phyloP scores from a whole-genome alignment of 306 rosid species.

The Cotoneaster glaucophyllus region DNA sequence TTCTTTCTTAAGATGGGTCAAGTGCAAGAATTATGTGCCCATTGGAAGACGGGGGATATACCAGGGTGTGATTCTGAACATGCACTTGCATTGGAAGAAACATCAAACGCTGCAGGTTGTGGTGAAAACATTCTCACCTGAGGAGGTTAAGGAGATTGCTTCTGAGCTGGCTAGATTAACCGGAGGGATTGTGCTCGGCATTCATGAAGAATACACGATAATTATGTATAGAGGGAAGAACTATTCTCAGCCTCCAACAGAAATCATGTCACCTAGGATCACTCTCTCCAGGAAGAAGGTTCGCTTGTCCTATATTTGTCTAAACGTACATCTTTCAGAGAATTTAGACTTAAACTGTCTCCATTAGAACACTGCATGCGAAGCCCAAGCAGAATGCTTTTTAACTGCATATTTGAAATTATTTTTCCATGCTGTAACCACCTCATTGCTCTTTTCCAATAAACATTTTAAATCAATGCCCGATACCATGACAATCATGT shows the following conservation, averaged over 20 bases:
- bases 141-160: slow-evolving; percentile 91
- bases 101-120: slow-evolving; percentile 87
- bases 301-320: background rate
- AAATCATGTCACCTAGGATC: slow-evolving; percentile 93
- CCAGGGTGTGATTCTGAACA: slow-evolving; percentile 89
- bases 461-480: background rate
- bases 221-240: slow-evolving; percentile 98
- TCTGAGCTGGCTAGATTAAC: slow-evolving; percentile 78
- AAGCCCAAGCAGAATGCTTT: background rate
- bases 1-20: slow-evolving; percentile 92
- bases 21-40: slow-evolving; percentile 87
- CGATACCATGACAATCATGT: background rate
- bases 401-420: background rate
- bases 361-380: background rate
- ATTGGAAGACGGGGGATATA: slow-evolving; percentile 94
- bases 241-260: slow-evolving; percentile 93
- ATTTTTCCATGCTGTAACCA: background rate
- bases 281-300: slow-evolving; percentile 94
- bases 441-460: background rate
- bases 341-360: slow-evolving; percentile 4
- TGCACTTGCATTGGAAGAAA: slow-evolving; percentile 99
- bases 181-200: slow-evolving; percentile 85
- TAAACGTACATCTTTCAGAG: background rate
- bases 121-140: slow-evolving; percentile 80
- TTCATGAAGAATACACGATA: slow-evolving; percentile 80